Conservation (phyloP, 192 early-diverging fungal genomes). For the Coemansia aciculifera region DNA sequence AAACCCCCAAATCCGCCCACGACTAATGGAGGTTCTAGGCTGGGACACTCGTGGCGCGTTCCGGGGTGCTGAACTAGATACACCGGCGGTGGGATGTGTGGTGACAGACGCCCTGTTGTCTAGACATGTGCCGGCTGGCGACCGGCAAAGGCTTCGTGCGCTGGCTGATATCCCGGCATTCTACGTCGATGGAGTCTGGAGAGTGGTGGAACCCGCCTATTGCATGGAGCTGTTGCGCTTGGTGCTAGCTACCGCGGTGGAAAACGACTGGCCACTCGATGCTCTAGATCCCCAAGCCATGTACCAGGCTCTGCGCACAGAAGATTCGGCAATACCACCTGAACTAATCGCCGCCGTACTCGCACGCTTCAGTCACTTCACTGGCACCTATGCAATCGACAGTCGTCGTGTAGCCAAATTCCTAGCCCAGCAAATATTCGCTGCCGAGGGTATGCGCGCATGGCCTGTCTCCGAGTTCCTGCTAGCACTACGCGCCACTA, state of each 20-base stretch:
- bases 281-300: constrained; percentile 16
- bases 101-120: constrained; percentile 23
- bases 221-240: constrained; percentile 44
- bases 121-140: constrained; percentile 35
- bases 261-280: constrained; percentile 39
- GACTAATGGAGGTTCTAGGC: constrained; percentile 34
- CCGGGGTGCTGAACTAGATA: constrained; percentile 47
- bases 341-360: constrained; percentile 43
- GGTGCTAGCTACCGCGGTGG: constrained; percentile 40
- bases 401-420: constrained; percentile 26
- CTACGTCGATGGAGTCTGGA: constrained; percentile 8
- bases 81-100: neutral
- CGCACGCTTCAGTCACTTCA: constrained; percentile 15
- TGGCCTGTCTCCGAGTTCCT: constrained; percentile 48
- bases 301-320: constrained; percentile 17
- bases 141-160: constrained; percentile 17
- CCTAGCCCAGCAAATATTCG: constrained; percentile 51
- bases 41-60: constrained; percentile 44
- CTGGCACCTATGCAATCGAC: constrained; percentile 26
- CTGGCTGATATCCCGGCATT: constrained; percentile 48
- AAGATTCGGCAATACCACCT: constrained; percentile 8
- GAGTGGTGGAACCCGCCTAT: constrained; percentile 17
- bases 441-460: constrained; percentile 23
- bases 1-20: constrained; percentile 34
- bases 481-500: constrained; percentile 28